phyloP scores from a whole-genome alignment of 108 stramenopile genomes.

The Schizochytrium sp. region DNA sequence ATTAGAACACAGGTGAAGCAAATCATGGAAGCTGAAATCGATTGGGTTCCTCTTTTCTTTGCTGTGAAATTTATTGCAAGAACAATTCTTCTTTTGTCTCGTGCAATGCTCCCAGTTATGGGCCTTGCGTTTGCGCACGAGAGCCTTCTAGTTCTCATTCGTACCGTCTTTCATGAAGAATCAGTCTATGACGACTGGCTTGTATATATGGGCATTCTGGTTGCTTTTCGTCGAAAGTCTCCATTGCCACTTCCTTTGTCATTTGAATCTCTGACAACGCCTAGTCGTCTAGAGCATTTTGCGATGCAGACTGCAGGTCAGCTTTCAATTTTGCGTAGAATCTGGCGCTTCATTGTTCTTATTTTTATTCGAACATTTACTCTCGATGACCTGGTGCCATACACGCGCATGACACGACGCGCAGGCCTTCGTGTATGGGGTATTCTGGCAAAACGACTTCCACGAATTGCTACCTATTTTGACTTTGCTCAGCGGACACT shows the following conservation, averaged over 20 bases:
- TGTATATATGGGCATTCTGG: not conserved
- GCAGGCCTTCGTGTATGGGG: not conserved
- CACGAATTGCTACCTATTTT: not conserved
- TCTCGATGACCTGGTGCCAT: constrained; percentile 22
- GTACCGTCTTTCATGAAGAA: constrained; percentile 19
- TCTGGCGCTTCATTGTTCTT: not conserved
- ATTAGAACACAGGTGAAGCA: constrained; percentile 53
- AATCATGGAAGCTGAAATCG: constrained; percentile 51
- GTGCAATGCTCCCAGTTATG: not conserved
- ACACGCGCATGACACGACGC: constrained; percentile 37
- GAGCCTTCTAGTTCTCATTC: not conserved
- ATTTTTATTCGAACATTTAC: constrained; percentile 28
- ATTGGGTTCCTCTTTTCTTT: constrained; percentile 58
- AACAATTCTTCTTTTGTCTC: not conserved
- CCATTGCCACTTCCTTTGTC: not conserved
- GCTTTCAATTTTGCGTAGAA: not conserved
- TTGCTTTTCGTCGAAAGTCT: not conserved
- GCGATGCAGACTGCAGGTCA: not conserved
- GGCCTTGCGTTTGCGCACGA: not conserved
- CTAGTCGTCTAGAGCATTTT: constrained; percentile 3
- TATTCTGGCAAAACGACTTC: not conserved
- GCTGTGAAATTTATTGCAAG: constrained; percentile 34
- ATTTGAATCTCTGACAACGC: not conserved
- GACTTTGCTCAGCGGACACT: not conserved
- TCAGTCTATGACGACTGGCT: constrained; percentile 41